Evolutionary conservation across 2,329 filamentous ascomycete species (phyloP), one percentile per base, ranked within the genome.

Genomic region (Tolypocladium cylindrosporum): DNA sequence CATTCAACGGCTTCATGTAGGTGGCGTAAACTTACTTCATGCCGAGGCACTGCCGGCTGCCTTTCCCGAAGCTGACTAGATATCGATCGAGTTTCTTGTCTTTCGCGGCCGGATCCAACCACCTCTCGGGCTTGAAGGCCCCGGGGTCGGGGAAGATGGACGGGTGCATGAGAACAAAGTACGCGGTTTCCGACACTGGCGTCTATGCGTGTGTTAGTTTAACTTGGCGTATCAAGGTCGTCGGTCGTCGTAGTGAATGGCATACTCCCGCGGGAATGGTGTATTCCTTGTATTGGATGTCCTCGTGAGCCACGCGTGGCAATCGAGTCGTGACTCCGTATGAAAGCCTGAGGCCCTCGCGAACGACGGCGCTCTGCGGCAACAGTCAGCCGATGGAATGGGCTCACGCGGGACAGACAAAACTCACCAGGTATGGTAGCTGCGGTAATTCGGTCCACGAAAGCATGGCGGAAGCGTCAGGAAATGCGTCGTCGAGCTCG

Each of bases 161-260:
- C 31, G 62, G 58, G 56, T 57, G 57, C 57, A 59, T 55, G 42
- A 61, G 55, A 57, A 61, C 59, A 60, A 58, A 62, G 59, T 62
- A 64, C 55, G 56, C 57, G 45, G 58, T 62, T 52, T 62, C 57
- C 37, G 57, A 58, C 57, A 54, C 45, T 53, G 41, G 50, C 6
- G 43, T 48, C 43, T 48, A 3, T 31, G n/a, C 9, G 42, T 48
- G n/a, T 31, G 41, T 48, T 11, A 21, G 34, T 45, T 55, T 19
- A n/a, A 31, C 24, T 19, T 6, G 9, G 19, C 8, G 58, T 1
- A 39, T 39, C 37, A 39, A 16, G 37, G 37, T 13, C 13, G 13
- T 39, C 37, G 37, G 14, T 39, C 5, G 13, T 39, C 16, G 31
- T 14, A 13, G 14, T 6, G 13, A 16, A 39, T 16, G 37, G 37